phyloP scores from a whole-genome alignment of 1,284 basidiomycete genomes.

The Cystobasidium sp. region DNA sequence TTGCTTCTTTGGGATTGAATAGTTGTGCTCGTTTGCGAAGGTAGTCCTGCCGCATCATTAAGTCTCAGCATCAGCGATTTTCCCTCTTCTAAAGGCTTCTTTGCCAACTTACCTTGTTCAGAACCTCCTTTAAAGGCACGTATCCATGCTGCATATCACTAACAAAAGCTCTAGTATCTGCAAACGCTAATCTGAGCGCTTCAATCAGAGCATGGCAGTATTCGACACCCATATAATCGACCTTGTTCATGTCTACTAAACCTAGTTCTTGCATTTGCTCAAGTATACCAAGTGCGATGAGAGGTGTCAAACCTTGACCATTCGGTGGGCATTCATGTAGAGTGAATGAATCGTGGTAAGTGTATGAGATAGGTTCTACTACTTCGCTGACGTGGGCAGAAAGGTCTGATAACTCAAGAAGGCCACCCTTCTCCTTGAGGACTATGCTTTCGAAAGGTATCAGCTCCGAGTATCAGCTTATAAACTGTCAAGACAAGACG shows the following conservation, averaged over 20 bases:
- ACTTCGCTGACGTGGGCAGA: conserved; percentile 75
- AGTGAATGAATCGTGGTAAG: conserved; percentile 72
- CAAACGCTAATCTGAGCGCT: conserved; percentile 49
- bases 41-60: conserved; percentile 66
- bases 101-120: conserved; percentile 69
- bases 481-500: conserved; percentile 54
- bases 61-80: neutral
- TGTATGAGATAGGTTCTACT: conserved; percentile 88
- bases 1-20: conserved; percentile 72
- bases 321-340: conserved; percentile 79
- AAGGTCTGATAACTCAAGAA: conserved; percentile 87
- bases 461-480: conserved; percentile 58
- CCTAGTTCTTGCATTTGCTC: conserved; percentile 80
- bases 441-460: conserved; percentile 40
- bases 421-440: conserved; percentile 73
- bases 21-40: conserved; percentile 76
- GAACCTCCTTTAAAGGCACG: conserved; percentile 74
- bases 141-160: conserved; percentile 77
- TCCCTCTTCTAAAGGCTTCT: neutral
- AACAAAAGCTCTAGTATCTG: conserved; percentile 84
- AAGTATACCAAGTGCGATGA: conserved; percentile 88
- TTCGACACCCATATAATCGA: conserved; percentile 84
- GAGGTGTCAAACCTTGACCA: conserved; percentile 92
- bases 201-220: conserved; percentile 83
- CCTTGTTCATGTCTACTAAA: conserved; percentile 70